Evolutionary conservation across 148 eudicot genomes (phyloP).

Genomic region (Heliosperma pusillum): DNA sequence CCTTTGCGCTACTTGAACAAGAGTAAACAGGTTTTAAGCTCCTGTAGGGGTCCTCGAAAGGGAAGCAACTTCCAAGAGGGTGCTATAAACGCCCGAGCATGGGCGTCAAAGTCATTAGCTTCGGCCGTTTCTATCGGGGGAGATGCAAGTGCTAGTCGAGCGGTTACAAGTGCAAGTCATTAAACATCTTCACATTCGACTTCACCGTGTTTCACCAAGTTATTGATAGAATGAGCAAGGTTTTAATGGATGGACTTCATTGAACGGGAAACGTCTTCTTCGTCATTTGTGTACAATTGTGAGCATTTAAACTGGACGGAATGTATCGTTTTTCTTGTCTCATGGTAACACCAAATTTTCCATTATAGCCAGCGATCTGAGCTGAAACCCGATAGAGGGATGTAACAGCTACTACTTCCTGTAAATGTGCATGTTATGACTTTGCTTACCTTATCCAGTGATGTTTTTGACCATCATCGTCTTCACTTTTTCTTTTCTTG

Average conservation of each 20-base stretch:
- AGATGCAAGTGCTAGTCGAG: constrained; percentile 55
- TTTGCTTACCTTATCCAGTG: background rate
- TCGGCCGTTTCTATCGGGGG: constrained; percentile 74
- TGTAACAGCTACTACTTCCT: constrained; percentile 6
- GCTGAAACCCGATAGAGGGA: constrained; percentile 2
- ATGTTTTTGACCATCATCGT: background rate
- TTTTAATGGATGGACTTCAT: constrained; percentile 13
- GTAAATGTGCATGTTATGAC: constrained; percentile 1
- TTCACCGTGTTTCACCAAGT: background rate
- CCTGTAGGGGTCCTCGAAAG: constrained; percentile 58
- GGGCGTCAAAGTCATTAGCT: constrained; percentile 93
- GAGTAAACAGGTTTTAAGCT: constrained; percentile 49
- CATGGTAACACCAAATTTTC: constrained; percentile 21
- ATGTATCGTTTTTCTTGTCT: constrained; percentile 19
- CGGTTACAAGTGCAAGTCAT: constrained; percentile 30
- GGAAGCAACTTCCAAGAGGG: constrained; percentile 84
- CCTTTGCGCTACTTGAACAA: constrained; percentile 54
- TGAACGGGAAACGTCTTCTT: constrained; percentile 20
- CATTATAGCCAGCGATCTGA: background rate
- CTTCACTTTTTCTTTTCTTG: background rate
- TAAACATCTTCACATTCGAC: constrained; percentile 9
- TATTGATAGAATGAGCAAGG: constrained; percentile 13
- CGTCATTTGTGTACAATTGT: constrained; percentile 22
- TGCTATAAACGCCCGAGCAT: constrained; percentile 75
- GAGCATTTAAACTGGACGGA: constrained; percentile 10